A percentile compares a stretch with the other conserved stretches of the same genome.
Conservation (phyloP, 768 basidiomycete genomes). For the Termitomyces sp. region DNA sequence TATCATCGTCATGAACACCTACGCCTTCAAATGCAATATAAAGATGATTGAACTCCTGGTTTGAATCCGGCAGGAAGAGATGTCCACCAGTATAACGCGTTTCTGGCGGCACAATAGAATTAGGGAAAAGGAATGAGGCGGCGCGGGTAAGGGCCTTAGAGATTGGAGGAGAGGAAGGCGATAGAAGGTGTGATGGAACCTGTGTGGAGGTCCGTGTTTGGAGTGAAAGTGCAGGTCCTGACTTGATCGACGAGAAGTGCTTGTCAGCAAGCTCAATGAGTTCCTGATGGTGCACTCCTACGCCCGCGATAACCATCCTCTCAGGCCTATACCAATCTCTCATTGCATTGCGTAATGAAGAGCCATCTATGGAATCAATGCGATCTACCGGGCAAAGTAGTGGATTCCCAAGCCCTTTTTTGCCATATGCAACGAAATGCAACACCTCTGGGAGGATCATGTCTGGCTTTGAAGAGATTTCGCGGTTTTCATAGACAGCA, state of each 20-base stretch:
- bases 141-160: constrained; percentile 71
- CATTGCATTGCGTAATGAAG: constrained; percentile 58
- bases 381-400: constrained; percentile 85
- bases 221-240: constrained; percentile 21
- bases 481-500: constrained; percentile 85
- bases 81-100: constrained; percentile 84
- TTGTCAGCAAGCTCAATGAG: constrained; percentile 83
- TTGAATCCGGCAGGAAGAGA: constrained; percentile 53
- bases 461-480: constrained; percentile 85
- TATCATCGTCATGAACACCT: constrained; percentile 85
- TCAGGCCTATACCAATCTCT: constrained; percentile 88
- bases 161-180: constrained; percentile 44
- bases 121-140: constrained; percentile 68
- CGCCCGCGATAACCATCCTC: constrained; percentile 91
- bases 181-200: constrained; percentile 54
- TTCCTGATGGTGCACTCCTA: constrained; percentile 86
- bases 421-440: constrained; percentile 79
- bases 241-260: constrained; percentile 70
- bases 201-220: constrained; percentile 24
- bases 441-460: constrained; percentile 89
- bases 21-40: constrained; percentile 92
- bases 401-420: constrained; percentile 81
- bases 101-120: constrained; percentile 29
- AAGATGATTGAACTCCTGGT: constrained; percentile 83
- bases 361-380: constrained; percentile 58